phyloP scores from a whole-genome alignment of 2,329 filamentous ascomycete species.

The Fusarium anthophilum region DNA sequence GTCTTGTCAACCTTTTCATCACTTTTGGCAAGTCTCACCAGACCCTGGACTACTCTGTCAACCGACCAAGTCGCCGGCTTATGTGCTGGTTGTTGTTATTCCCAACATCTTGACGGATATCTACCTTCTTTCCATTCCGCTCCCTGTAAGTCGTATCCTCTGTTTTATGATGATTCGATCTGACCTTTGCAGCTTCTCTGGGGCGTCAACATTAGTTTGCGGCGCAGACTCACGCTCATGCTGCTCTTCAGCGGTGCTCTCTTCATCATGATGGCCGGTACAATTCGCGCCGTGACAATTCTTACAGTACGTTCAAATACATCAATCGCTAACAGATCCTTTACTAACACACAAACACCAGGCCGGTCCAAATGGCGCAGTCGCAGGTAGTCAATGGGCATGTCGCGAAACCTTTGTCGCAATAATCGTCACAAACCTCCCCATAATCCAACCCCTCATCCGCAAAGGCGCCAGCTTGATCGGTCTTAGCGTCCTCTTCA shows the following conservation, averaged over 20 bases:
- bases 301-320: background rate
- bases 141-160: constrained; percentile 15
- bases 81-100: constrained; percentile 33
- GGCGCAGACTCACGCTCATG: constrained; percentile 35
- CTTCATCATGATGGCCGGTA: constrained; percentile 37
- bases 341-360: background rate
- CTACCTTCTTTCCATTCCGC: constrained; percentile 27
- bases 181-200: constrained; percentile 25
- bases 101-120: constrained; percentile 35
- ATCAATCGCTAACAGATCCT: fast-evolving
- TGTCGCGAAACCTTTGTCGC: constrained; percentile 53
- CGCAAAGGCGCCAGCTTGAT: constrained; percentile 34
- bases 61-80: constrained; percentile 34
- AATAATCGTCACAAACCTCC: constrained; percentile 49
- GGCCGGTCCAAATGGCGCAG: constrained; percentile 29
- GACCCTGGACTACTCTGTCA: constrained; percentile 37
- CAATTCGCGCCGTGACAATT: constrained; percentile 34
- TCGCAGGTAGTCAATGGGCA: constrained; percentile 45
- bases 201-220: constrained; percentile 36
- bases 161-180: background rate
- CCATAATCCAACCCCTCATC: constrained; percentile 34
- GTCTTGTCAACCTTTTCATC: constrained; percentile 49
- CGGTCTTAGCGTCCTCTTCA: constrained; percentile 32
- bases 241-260: constrained; percentile 33
- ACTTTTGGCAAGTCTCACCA: constrained; percentile 61